Percentiles rank a stretch among this genome's conserved stretches.
Conservation (phyloP, 1,284 basidiomycete genomes). For the Cutaneotrichosporon daszewskae region DNA sequence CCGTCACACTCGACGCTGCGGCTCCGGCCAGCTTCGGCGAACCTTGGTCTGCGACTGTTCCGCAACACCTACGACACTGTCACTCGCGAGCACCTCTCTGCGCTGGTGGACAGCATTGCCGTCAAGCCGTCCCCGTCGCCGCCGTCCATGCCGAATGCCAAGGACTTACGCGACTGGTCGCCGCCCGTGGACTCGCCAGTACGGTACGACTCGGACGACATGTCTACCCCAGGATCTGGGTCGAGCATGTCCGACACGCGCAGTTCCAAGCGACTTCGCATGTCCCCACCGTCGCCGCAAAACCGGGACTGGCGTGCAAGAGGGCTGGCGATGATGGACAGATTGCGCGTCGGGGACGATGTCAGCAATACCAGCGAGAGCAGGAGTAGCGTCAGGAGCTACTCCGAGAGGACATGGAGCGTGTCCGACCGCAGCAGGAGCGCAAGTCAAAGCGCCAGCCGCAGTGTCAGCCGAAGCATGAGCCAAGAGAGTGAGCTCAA, state of each 20-base stretch:
- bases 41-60: slow-evolving; percentile 74
- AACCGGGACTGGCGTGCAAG: slow-evolving; percentile 36
- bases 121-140: slow-evolving; percentile 61
- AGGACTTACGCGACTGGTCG: slow-evolving; percentile 23
- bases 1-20: slow-evolving; percentile 31
- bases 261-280: slow-evolving; percentile 30
- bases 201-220: slow-evolving; percentile 1
- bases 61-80: slow-evolving; percentile 85
- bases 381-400: slow-evolving; percentile 5
- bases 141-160: slow-evolving; percentile 32
- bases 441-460: no score
- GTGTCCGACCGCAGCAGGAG: neutral
- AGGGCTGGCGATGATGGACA: slow-evolving; percentile 39
- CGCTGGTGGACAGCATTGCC: slow-evolving; percentile 81
- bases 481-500: slow-evolving; percentile 6
- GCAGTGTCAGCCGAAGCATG: no score
- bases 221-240: slow-evolving; percentile 10
- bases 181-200: slow-evolving; percentile 5
- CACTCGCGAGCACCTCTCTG: slow-evolving; percentile 83
- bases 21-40: slow-evolving; percentile 49
- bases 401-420: slow-evolving; percentile 2
- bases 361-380: slow-evolving; percentile 33
- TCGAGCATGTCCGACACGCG: slow-evolving; percentile 22
- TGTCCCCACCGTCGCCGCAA: slow-evolving; percentile 25
- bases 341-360: slow-evolving; percentile 35